Conservation (phyloP, 2,329 filamentous ascomycete genomes). For the Sarocladiaceae sp. region DNA sequence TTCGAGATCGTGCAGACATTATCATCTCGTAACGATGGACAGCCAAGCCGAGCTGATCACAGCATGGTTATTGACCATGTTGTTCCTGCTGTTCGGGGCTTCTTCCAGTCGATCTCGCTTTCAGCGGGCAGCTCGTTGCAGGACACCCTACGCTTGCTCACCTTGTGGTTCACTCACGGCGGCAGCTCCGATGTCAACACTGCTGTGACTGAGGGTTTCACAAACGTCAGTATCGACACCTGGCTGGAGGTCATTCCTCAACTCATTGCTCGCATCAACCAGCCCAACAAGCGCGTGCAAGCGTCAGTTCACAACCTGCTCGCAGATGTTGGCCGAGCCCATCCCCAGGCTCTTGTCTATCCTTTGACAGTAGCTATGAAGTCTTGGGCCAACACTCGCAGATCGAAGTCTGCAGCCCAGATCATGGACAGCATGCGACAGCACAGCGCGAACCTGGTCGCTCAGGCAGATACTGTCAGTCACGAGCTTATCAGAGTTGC, state of each 20-base stretch:
- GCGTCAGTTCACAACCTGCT: constrained; percentile 88
- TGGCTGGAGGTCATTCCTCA: constrained; percentile 99
- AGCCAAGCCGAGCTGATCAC: constrained; percentile 41
- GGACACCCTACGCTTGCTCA: constrained; percentile 86
- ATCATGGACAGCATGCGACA: constrained; percentile 99
- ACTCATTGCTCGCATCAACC: constrained; percentile 93
- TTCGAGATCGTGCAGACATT: constrained; percentile 93
- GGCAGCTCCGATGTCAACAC: constrained; percentile 81
- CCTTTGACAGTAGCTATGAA: constrained; percentile 98
- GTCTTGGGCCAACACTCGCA: constrained; percentile 71
- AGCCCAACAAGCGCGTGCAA: constrained; percentile 82
- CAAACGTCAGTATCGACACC: constrained; percentile 89
- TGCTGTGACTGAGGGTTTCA: constrained; percentile 84
- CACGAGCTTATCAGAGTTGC: constrained; percentile 95
- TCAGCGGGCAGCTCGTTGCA: constrained; percentile 90
- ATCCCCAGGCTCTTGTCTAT: constrained; percentile 95
- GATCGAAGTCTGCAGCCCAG: constrained; percentile 79
- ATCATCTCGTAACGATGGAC: constrained; percentile 57
- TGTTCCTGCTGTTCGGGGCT: constrained; percentile 88
- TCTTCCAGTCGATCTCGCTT: constrained; percentile 94
- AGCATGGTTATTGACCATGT: constrained; percentile 77
- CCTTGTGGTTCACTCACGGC: constrained; percentile 93
- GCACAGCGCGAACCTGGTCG: constrained; percentile 85
- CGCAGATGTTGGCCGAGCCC: constrained; percentile 84
- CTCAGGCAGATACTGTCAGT: constrained; percentile 92